Percentiles rank a stretch among this genome's conserved stretches.
Conservation (phyloP, 345 rosid genomes). For the Cochlearia excelsa region DNA sequence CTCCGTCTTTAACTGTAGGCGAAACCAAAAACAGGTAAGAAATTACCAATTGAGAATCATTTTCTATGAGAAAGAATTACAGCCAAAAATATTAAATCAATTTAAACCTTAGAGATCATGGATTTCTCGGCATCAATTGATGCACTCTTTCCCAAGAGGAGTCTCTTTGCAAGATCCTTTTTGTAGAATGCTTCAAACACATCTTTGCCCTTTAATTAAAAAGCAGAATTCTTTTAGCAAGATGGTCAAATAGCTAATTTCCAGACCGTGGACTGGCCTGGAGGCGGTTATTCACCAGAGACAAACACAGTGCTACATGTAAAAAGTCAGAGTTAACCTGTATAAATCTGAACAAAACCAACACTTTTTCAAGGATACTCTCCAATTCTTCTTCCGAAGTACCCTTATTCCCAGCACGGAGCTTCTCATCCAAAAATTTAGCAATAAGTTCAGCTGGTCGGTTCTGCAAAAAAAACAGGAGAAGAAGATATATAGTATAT, state of each 20-base stretch:
- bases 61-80: background rate
- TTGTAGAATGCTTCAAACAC: constrained; percentile 97
- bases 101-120: constrained; percentile 89
- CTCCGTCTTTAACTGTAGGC: constrained; percentile 88
- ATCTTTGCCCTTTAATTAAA: constrained; percentile 79
- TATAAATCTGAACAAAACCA: constrained; percentile 94
- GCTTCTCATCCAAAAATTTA: constrained; percentile 95
- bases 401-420: constrained; percentile 99
- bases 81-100: background rate
- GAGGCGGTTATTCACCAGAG: constrained; percentile 10
- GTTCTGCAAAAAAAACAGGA: constrained; percentile 54
- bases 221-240: constrained; percentile 25
- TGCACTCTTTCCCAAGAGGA: constrained; percentile 93
- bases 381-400: constrained; percentile 99
- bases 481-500: constrained; percentile 5
- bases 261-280: constrained; percentile 6
- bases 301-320: constrained; percentile 9
- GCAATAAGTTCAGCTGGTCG: constrained; percentile 98
- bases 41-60: background rate
- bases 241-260: constrained; percentile 9
- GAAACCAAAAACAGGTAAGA: constrained; percentile 26
- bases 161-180: constrained; percentile 98
- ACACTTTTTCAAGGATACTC: constrained; percentile 92
- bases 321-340: constrained; percentile 52
- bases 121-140: constrained; percentile 99